These are phyloP conservation scores for Miamiensis avidus DNA, from an alignment of 169 alveolate genomes.

Conservation along the genomic window DNA sequence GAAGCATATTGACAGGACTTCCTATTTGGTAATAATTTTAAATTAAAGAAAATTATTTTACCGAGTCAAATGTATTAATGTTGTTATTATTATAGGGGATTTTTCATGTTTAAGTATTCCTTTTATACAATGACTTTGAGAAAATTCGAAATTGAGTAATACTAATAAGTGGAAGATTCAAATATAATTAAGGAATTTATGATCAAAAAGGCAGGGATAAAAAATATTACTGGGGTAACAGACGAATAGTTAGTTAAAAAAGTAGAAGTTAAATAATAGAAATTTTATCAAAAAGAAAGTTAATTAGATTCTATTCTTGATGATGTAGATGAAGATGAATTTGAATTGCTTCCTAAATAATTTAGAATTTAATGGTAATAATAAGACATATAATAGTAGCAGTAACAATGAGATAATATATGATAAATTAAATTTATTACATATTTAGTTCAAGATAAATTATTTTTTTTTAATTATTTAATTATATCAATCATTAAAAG, in stretches of 20 bases:
- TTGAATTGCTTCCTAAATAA: constrained; percentile 16
- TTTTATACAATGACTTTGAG: constrained; percentile 32
- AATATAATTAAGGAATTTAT: constrained; percentile 7
- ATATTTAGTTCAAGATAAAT: too few species aligned
- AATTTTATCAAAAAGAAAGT: neutral
- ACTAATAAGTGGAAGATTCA: constrained; percentile 19
- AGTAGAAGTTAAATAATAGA: constrained; percentile 1
- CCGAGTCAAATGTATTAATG: neutral
- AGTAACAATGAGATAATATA: neutral
- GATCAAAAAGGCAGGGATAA: constrained; percentile 7
- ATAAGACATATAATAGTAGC: neutral
- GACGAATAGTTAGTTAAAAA: constrained; percentile 22
- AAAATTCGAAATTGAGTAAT: constrained; percentile 11
- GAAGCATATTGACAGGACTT: constrained; percentile 1
- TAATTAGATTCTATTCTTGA: constrained; percentile 6
- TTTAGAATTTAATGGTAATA: too few species aligned
- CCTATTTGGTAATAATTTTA: constrained; percentile 23
- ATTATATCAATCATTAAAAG: too few species aligned
- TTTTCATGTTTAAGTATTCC: constrained; percentile 27
- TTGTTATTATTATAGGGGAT: neutral
- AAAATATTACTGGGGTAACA: neutral
- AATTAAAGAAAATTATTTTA: neutral
- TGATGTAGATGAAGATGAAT: constrained; percentile 10
- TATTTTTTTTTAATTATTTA: too few species aligned
- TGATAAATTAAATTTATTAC: too few species aligned